Conservation (phyloP, 2,329 filamentous ascomycete genomes). For the Teratosphaeria viscida region DNA sequence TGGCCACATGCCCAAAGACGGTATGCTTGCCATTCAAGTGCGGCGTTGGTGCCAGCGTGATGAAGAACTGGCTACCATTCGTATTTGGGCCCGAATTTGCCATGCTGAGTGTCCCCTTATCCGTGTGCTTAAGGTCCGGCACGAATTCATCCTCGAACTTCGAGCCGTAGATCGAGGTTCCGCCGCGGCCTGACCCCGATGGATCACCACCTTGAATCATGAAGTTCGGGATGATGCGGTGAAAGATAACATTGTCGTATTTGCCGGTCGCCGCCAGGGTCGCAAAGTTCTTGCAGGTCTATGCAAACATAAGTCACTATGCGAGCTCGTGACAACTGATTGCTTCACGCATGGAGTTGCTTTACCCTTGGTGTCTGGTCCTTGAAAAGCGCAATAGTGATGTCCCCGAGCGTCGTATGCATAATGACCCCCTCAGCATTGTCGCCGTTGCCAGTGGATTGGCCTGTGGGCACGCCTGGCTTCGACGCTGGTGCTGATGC, state of each 20-base stretch:
- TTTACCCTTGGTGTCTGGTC: constrained; percentile 21
- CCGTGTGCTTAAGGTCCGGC: constrained; percentile 58
- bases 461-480: neutral
- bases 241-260: constrained; percentile 28
- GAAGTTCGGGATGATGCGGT: constrained; percentile 64
- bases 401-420: constrained; percentile 25
- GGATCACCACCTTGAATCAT: constrained; percentile 67
- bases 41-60: constrained; percentile 74
- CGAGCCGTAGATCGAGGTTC: constrained; percentile 69
- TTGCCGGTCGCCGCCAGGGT: constrained; percentile 23
- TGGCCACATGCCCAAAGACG: constrained; percentile 81
- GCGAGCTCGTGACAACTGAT: neutral
- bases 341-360: neutral
- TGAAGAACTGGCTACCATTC: constrained; percentile 96
- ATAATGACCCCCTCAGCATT: constrained; percentile 19
- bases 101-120: constrained; percentile 79
- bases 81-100: constrained; percentile 86
- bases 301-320: neutral
- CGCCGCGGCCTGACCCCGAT: constrained; percentile 45
- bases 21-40: constrained; percentile 90
- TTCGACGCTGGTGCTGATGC: neutral
- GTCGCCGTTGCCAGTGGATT: constrained; percentile 4
- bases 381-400: constrained; percentile 23
- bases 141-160: constrained; percentile 93
- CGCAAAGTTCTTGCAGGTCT: constrained; percentile 28